Base-by-base conservation (phyloP, 2,329 filamentous ascomycete genomes). In the Scleromitrula shiraiana region DNA sequence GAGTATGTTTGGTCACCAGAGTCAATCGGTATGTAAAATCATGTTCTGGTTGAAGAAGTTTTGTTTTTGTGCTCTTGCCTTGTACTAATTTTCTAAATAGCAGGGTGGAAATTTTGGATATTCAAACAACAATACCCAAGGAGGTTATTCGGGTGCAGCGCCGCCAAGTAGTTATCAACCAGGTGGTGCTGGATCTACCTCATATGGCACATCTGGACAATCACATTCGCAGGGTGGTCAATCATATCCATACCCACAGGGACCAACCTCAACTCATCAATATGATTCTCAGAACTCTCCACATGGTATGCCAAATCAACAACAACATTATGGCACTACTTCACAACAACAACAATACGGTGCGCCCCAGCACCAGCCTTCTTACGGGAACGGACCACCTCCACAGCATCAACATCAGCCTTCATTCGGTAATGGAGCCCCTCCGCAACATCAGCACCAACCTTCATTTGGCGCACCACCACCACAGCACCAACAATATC, bases 101-200 rank as follows among this genome's bases (percentile, higher is more conserved):
- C 52, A 62, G 51, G 68, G 69, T 51, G 73, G 79, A 54, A 77
- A 74, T 59, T 87, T 77, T 61, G 82, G 80, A 26, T 84, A 84
- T 63, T 78, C 77, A 19, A 76, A 76, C 57, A 64, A 70, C 19
- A 53, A 70, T 19, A 53, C 74, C 36, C 63, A 72, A 52, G 74
- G 76, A 37, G 70, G 72, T 30, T 87, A 85, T 69, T 51, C 59
- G 38, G 82, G 80, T 47, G 71, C 76, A 49, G 78, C 81, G 32
- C 83, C 83, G 10, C 76, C 78, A n/a, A 65, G 73, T 12, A 74
- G 77, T 6, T 83, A 83, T 62, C 75, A 81, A 57, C 66, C 71
- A 23, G 47, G 52, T 30, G 56, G 54, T 15, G 46, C 53, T 20
- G 46, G 50, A 9, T 54, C 54, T 22, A 43, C 49, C 15, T 48